Percentiles rank a stretch among this genome's conserved stretches.
Evolutionary conservation across 371 early-diverging fungal genomes (phyloP).

Genomic region (Lichtheimia ornata): DNA sequence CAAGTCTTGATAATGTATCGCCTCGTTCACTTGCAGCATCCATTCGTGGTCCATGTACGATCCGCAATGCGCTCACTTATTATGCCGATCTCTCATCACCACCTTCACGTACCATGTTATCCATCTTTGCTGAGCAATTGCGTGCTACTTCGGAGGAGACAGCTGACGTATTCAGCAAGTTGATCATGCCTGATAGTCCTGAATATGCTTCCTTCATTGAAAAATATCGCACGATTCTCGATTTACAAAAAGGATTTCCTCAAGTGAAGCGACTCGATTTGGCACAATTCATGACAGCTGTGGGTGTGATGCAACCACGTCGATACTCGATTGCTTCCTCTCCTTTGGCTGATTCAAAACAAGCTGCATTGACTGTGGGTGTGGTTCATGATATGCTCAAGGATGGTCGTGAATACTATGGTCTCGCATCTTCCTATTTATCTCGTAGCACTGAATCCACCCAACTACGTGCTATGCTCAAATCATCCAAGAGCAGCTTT

Average conservation of each 20-base stretch:
- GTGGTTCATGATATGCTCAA: conserved; percentile 42
- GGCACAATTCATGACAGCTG: conserved; percentile 47
- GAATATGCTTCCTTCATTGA: conserved; percentile 46
- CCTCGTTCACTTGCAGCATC: conserved; percentile 51
- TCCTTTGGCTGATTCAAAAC: conserved; percentile 28
- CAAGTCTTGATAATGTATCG: conserved; percentile 25
- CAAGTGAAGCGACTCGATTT: conserved; percentile 47
- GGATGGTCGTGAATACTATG: conserved; percentile 37
- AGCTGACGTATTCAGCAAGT: conserved; percentile 30
- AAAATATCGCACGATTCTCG: conserved; percentile 48
- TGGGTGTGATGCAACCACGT: conserved; percentile 51
- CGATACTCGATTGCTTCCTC: conserved; percentile 63
- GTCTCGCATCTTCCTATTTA: conserved; percentile 44
- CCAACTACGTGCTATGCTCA: conserved; percentile 34
- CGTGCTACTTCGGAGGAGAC: conserved; percentile 30
- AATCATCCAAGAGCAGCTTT: conserved; percentile 43
- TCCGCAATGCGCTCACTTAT: conserved; percentile 49
- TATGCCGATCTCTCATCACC: conserved; percentile 52
- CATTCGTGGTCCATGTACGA: conserved; percentile 48
- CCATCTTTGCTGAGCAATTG: conserved; percentile 43
- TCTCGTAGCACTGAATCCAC: neutral
- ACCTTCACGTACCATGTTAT: conserved; percentile 46
- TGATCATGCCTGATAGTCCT: conserved; percentile 42
- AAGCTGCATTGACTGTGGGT: conserved; percentile 39
- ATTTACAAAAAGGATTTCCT: conserved; percentile 44